phyloP scores from a whole-genome alignment of 2,329 filamentous ascomycete species.

The Zarea fungicola region DNA sequence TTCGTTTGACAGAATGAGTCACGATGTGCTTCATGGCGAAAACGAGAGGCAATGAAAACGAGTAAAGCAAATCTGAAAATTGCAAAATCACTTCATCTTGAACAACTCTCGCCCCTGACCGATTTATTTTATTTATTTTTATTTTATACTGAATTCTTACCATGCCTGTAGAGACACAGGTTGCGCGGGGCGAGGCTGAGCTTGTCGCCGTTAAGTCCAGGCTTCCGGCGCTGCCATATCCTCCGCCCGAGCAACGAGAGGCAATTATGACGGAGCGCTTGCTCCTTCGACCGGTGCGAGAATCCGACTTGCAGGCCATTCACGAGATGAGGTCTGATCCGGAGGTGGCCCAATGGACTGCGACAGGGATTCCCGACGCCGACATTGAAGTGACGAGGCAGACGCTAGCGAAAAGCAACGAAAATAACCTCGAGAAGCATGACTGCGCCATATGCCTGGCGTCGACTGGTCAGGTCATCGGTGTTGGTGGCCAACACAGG shows the following conservation, averaged over 20 bases:
- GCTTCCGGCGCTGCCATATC: conserved; percentile 32
- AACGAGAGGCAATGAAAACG: too few relatives aligned
- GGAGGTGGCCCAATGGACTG: conserved; percentile 53
- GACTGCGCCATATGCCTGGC: conserved; percentile 44
- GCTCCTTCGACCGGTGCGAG: conserved; percentile 40
- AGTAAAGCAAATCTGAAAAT: too few relatives aligned
- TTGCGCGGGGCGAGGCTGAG: conserved; percentile 3
- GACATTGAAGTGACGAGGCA: conserved; percentile 32
- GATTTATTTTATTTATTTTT: neutral
- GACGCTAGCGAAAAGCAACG: conserved; percentile 33
- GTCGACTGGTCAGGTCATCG: conserved; percentile 38
- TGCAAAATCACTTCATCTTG: too few relatives aligned
- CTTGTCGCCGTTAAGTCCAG: conserved; percentile 36
- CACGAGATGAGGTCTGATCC: conserved; percentile 45
- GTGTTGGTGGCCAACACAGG: conserved; percentile 35
- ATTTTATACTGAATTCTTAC: neutral
- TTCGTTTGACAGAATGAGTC: too few relatives aligned
- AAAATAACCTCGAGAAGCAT: conserved; percentile 42
- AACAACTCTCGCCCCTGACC: too few relatives aligned
- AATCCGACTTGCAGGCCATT: conserved; percentile 42
- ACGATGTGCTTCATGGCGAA: too few relatives aligned
- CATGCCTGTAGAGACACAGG: neutral
- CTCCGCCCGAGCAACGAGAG: conserved; percentile 25
- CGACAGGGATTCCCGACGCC: conserved; percentile 29
- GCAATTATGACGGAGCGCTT: conserved; percentile 43